Base-by-base conservation (phyloP, 345 rosid species). In the Citrus unshiu region DNA sequence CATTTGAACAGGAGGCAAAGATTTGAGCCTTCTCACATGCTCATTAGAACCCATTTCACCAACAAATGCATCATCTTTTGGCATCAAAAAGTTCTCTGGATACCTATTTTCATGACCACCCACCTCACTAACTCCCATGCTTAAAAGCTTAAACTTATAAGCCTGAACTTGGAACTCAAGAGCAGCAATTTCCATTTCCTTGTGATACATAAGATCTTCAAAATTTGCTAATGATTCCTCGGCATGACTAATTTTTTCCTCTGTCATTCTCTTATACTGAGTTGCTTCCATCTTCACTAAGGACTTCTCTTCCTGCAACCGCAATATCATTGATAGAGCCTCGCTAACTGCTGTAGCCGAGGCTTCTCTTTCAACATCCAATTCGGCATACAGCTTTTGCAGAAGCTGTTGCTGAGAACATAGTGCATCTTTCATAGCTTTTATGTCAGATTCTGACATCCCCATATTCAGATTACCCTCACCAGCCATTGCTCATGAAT, bases 321-420 rank as follows among this genome's bases (percentile, higher is more conserved):
- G 91, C 51, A 94, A 80, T 6, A 96, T 96, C 99, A 93, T 93
- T 0, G 98, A 91, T 35, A 96, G 80, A 27, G 99, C 95, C 62
- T 96, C 99, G 24, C 89, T 90, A 3, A 95, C 89, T 2, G 98
- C 97, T 0, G 91, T 80, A 1, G 95, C 79, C 3, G 98, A 85
- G 12, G 99, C 89, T 83, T 96, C 99, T 22, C 98, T 87, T 85
- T 96, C 99, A 19, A 79, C 91, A 80, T 96, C 99, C 58, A 96
- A 75, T 60, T 96, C 99, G 0, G 43, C 54, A 30, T 85, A 84
- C 35, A 93, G 91, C 75, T 86, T 85, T 60, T 89, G 99, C 75
- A 96, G 91, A 82, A 96, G 95, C 58, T 89, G 92, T n/a, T 91
- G 96, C 60, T 96, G 98, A 39, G 91, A 87, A 66, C 72, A 78